Evolutionary conservation across 164 flowering plant species (phyloP).

Genomic region (Kingdonia uniflora): DNA sequence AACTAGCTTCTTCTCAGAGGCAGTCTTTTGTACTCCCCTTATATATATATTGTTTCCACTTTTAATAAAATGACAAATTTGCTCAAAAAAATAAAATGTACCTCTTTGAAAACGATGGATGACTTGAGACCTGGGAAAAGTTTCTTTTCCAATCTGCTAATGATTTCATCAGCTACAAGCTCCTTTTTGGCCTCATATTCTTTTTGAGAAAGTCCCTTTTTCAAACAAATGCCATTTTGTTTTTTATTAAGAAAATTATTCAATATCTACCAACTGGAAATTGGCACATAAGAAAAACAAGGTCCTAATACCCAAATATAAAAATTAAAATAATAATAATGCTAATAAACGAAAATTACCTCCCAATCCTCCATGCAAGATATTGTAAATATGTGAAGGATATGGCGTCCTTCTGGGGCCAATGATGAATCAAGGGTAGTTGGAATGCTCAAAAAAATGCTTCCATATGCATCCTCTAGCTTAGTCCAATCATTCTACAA

Average conservation of each 20-base stretch:
- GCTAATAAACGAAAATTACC: slow-evolving; percentile 32
- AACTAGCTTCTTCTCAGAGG: too few species aligned
- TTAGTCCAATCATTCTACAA: slow-evolving; percentile 63
- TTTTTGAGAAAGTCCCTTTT: slow-evolving; percentile 63
- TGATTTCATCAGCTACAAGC: slow-evolving; percentile 68
- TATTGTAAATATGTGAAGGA: slow-evolving; percentile 89
- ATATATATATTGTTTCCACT: too few species aligned
- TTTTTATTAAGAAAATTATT: not conserved
- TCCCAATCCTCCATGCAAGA: slow-evolving; percentile 90
- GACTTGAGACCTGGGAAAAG: slow-evolving; percentile 82
- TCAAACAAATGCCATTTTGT: slow-evolving; percentile 4
- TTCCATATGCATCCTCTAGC: slow-evolving; percentile 85
- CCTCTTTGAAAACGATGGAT: slow-evolving; percentile 79
- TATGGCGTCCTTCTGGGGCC: slow-evolving; percentile 84
- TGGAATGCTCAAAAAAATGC: slow-evolving; percentile 95
- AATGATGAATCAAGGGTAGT: slow-evolving; percentile 85
- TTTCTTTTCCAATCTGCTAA: slow-evolving; percentile 77
- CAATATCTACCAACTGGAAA: not conserved
- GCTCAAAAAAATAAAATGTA: slow-evolving; percentile 10
- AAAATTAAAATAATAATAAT: not conserved
- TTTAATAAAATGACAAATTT: too few species aligned
- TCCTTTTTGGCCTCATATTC: slow-evolving; percentile 85
- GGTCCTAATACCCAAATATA: not conserved
- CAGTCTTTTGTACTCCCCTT: too few species aligned
- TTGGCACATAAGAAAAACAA: not conserved